Conservation (phyloP, 2,329 filamentous ascomycete species). For the Ophiosphaerella korrae region DNA sequence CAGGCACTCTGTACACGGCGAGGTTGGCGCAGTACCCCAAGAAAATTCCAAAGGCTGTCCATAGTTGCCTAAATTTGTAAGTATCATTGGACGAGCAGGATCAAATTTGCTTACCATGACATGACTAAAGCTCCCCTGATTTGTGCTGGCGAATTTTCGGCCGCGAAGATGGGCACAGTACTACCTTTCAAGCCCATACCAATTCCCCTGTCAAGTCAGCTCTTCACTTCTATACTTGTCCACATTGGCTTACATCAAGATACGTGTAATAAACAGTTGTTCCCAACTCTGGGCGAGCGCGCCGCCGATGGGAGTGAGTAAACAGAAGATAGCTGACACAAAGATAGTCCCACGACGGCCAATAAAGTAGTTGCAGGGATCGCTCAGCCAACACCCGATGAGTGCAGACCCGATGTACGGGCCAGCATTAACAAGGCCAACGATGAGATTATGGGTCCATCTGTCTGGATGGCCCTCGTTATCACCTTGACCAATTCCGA, state of each 20-base stretch:
- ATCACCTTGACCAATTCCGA: conserved; percentile 50
- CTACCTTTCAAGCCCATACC: conserved; percentile 4
- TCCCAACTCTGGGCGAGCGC: conserved; percentile 29
- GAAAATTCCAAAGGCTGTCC: conserved; percentile 1
- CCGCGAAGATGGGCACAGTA: conserved; percentile 1
- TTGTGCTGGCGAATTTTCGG: conserved; percentile 1
- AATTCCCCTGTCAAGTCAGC: not conserved
- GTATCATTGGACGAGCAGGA: not conserved
- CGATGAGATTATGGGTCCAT: conserved; percentile 19
- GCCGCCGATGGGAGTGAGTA: conserved; percentile 31
- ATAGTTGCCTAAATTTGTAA: conserved; percentile 4
- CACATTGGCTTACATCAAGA: conserved; percentile 16
- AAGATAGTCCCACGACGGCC: conserved; percentile 37
- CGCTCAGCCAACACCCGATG: conserved; percentile 34
- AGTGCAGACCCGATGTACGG: conserved; percentile 37
- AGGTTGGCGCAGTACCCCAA: conserved; percentile 2
- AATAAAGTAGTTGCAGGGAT: conserved; percentile 36
- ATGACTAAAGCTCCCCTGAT: not conserved
- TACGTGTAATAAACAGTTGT: conserved; percentile 24
- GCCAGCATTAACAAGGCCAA: conserved; percentile 26
- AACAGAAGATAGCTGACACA: conserved; percentile 30
- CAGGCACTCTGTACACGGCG: not conserved
- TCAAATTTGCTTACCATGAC: not conserved
- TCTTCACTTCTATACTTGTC: not conserved
- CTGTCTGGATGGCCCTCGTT: conserved; percentile 20